phyloP scores from a whole-genome alignment of 768 basidiomycete genomes.

The Tricholoma hemisulphureum region DNA sequence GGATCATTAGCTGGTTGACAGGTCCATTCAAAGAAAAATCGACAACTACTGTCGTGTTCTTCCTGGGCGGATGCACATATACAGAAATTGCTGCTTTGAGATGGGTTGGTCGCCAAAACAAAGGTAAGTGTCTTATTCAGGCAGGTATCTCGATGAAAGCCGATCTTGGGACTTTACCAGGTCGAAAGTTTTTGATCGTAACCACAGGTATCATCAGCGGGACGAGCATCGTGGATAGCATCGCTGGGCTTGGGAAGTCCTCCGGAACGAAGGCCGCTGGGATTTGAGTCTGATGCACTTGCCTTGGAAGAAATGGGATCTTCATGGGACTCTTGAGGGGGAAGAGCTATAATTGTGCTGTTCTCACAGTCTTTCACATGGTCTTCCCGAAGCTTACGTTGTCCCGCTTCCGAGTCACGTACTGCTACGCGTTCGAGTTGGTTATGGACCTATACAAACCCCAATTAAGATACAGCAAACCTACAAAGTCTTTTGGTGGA shows the following conservation, averaged over 20 bases:
- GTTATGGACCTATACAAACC: constrained; percentile 8
- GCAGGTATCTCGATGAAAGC: constrained; percentile 10
- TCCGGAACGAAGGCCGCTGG: constrained; percentile 42
- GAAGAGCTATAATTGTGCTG: constrained; percentile 9
- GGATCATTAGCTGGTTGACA: constrained; percentile 21
- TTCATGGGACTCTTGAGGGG: constrained; percentile 7
- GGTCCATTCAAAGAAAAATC: constrained; percentile 55
- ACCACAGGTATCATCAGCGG: constrained; percentile 92
- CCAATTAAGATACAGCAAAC: too few species aligned
- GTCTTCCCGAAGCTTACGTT: constrained; percentile 12
- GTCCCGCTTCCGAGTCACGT: constrained; percentile 13
- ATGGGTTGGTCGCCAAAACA: constrained; percentile 85
- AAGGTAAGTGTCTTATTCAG: constrained; percentile 48
- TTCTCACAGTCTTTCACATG: constrained; percentile 30
- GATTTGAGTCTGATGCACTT: constrained; percentile 27
- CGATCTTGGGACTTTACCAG: constrained; percentile 39
- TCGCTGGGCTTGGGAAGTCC: constrained; percentile 44
- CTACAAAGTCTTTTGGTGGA: too few species aligned
- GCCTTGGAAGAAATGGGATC: constrained; percentile 1
- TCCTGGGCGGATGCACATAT: constrained; percentile 95
- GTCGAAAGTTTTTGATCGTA: constrained; percentile 84
- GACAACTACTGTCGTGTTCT: constrained; percentile 90
- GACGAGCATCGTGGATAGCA: constrained; percentile 63
- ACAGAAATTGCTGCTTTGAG: constrained; percentile 95
- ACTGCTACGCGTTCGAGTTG: constrained; percentile 52